Percentiles rank a stretch among this genome's conserved stretches.
These are phyloP conservation scores for Diaporthe nobilis DNA, from an alignment of 2,329 filamentous ascomycete species.

Conservation along the genomic window DNA sequence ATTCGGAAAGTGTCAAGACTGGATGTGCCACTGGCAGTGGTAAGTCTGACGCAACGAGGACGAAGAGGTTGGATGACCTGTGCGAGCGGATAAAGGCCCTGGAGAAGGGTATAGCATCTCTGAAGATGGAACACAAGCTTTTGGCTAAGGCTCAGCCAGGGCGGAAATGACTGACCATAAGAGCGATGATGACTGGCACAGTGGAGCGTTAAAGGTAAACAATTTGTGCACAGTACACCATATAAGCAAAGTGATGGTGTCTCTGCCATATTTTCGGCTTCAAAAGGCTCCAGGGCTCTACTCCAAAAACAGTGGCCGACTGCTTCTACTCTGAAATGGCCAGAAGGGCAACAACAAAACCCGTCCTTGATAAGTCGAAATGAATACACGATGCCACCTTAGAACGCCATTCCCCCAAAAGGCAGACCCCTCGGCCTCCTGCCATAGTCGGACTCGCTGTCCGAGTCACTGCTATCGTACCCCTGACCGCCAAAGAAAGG, in stretches of 20 bases:
- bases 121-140: neutral
- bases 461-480: conserved; percentile 32
- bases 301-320: rapidly evolving
- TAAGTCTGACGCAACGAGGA: neutral
- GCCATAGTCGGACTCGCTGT: conserved; percentile 22
- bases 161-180: neutral
- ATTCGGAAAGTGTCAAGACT: neutral
- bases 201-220: neutral
- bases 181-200: neutral
- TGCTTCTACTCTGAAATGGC: neutral
- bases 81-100: neutral
- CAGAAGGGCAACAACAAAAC: neutral
- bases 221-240: no score
- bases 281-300: neutral
- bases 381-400: neutral
- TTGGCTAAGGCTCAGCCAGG: neutral
- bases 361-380: neutral
- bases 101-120: neutral
- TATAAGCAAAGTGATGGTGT: neutral
- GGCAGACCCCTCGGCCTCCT: conserved; percentile 24
- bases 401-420: conserved; percentile 24
- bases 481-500: conserved; percentile 20
- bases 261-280: neutral
- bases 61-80: no score
- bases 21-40: neutral